Base-by-base conservation (phyloP, 495 filamentous ascomycete genomes). In the Annulohypoxylon stygium region DNA sequence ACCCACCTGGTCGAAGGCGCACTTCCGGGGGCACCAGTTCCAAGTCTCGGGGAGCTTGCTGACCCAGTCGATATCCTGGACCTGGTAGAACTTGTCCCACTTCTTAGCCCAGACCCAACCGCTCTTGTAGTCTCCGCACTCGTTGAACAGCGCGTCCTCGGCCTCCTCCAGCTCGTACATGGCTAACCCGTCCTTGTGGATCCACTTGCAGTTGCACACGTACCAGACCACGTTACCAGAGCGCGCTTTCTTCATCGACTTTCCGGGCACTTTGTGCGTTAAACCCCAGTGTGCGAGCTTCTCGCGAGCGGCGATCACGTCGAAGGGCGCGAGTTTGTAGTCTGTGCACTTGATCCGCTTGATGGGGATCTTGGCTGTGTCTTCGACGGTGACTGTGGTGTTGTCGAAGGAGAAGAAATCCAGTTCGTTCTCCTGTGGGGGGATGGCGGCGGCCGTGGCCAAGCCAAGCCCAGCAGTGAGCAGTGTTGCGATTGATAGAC, bases 191-290 rank as follows among this genome's bases (percentile, higher is more conserved):
- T 65, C 50, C 14, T 11, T 16, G 20, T 45, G 16, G 36, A 4
- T 12, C 20, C 4, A 57, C 39, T 65, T 65, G 62, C 62, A 65
- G 62, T 65, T 65, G 62, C 62, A 65, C 20, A 33, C 12, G 37
- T 45, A 65, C 33, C 20, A 65, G 12, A 57, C n/a, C 23, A 45
- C 36, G 11, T 43, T 11, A 12, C 12, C 12, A 1, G 39, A 43
- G 11, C 23, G 7, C 11, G 50, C 43, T 37, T 39, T 37, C 3
- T 16, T 43, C 18, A 45, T 3, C 1, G 18, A 30, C 30, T 65
- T 57, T 12, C 20, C n/a, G 16, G 50, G 62, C 1, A 65, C 20
- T 2, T 16, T 39, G 51, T 45, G 18, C 2, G 1, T 9, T 7
- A 30, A 1, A 0, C 48, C 48, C 62, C 62, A 65, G 12, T 43